phyloP scores from a whole-genome alignment of 2,329 filamentous ascomycete species.

The Plectosphaerella plurivora region DNA sequence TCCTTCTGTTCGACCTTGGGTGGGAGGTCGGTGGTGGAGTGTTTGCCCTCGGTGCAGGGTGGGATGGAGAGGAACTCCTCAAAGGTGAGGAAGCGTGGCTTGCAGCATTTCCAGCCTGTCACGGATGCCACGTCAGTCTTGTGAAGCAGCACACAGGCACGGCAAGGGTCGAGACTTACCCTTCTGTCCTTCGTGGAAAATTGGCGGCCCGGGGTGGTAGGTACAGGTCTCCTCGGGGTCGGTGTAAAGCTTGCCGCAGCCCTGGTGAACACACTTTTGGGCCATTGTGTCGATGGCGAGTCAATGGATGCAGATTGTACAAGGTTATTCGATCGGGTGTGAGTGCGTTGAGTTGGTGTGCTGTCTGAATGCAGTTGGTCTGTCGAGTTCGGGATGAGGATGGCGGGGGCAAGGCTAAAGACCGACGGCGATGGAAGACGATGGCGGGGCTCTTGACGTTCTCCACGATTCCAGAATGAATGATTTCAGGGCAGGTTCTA shows the following conservation, averaged over 20 bases:
- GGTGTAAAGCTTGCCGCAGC: slow-evolving; percentile 84
- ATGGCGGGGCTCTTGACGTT: slow-evolving; percentile 11
- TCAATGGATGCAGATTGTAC: neutral
- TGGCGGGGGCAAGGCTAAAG: no score
- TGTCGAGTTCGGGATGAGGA: slow-evolving; percentile 2
- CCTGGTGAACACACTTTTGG: slow-evolving; percentile 92
- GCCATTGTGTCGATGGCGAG: slow-evolving; percentile 44
- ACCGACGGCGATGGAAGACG: neutral
- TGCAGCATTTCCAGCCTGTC: slow-evolving; percentile 97
- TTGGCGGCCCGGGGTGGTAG: slow-evolving; percentile 89
- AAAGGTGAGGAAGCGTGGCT: slow-evolving; percentile 91
- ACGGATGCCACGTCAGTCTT: neutral
- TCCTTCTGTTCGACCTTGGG: slow-evolving; percentile 57
- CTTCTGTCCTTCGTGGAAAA: slow-evolving; percentile 98
- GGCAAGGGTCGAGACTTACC: slow-evolving; percentile 49
- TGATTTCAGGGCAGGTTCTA: slow-evolving; percentile 6
- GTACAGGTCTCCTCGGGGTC: slow-evolving; percentile 78
- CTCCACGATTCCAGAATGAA: slow-evolving; percentile 15
- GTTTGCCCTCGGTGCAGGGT: slow-evolving; percentile 88
- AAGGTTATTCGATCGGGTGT: neutral
- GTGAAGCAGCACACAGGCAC: neutral
- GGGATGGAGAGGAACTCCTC: slow-evolving; percentile 94
- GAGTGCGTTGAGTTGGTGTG: slow-evolving; percentile 3
- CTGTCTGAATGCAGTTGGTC: slow-evolving; percentile 2
- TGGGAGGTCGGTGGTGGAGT: slow-evolving; percentile 77